These are phyloP conservation scores for Brassica juncea DNA, from an alignment of 345 rosid species.

Conservation along the genomic window DNA sequence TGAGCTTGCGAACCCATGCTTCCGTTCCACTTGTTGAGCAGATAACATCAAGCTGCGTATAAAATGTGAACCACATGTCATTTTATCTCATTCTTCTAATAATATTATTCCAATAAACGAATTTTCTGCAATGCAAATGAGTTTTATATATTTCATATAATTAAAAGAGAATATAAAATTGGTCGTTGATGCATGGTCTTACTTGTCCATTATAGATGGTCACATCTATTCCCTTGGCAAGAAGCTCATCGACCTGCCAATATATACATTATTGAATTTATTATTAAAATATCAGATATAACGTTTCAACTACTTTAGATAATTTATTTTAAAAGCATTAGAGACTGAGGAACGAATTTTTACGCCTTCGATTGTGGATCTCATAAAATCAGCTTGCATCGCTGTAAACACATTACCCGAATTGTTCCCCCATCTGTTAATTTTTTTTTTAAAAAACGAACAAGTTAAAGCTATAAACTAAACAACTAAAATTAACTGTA, in stretches of 20 bases:
- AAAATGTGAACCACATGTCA: constrained; percentile 18
- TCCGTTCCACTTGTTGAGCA: constrained; percentile 84
- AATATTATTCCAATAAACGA: not conserved
- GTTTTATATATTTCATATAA: not conserved
- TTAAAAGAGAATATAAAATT: not conserved
- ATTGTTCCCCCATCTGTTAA: constrained; percentile 80
- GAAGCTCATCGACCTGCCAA: constrained; percentile 72
- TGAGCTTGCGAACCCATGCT: constrained; percentile 91
- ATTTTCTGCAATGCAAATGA: not conserved
- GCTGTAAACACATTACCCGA: constrained; percentile 51
- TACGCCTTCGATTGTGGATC: constrained; percentile 73
- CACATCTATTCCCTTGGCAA: constrained; percentile 71
- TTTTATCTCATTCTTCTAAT: constrained; percentile 3
- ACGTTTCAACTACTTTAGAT: not conserved
- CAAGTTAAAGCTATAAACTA: not conserved
- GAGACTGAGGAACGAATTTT: not conserved
- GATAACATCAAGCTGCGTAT: constrained; percentile 70
- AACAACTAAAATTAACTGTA: not conserved
- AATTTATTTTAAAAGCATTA: not conserved
- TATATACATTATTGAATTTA: not conserved
- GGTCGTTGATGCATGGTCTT: constrained; percentile 27
- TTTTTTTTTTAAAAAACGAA: not conserved
- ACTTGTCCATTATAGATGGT: constrained; percentile 92
- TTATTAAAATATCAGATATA: constrained; percentile 1
- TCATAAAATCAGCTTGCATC: constrained; percentile 77